Base-by-base conservation (phyloP, 2,329 filamentous ascomycete genomes). In the Curvularia verruculosa region DNA sequence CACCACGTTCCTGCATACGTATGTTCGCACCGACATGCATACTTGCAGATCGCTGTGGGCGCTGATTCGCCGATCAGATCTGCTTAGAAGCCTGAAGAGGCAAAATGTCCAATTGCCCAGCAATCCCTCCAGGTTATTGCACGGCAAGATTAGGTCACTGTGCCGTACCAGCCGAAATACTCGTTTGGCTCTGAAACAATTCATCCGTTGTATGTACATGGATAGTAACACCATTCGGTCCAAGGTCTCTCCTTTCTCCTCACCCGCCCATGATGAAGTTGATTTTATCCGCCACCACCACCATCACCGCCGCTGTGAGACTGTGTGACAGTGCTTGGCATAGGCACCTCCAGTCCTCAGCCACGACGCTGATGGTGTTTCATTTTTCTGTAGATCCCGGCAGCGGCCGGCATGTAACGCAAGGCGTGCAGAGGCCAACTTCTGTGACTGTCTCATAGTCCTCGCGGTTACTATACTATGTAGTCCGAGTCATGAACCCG, bases 1-100 rank as follows among this genome's bases (percentile, higher is more conserved):
- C 44, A 26, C 54, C 49, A 57, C 29, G 49, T 57, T 53, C 50
- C 50, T 57, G 50, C 54, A 57, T 57, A 39, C 28, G 43, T 49
- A 10, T 26, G 15, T 52, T n/a, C 39, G 43, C 41, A 29, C 49
- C 54, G 54, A 40, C 31, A 10, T 34, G 19, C 40, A 15, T 41
- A 29, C 40, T 41, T 41, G 44, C 48, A 52, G 36, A 52, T 52
- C 54, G 1, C 18, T 36, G 5, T 23, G 49, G 29, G 18, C 18
- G 28, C 54, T 34, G 21, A 24, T 43, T 31, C 29, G 41, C 49
- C 31, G 13, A 15, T 18, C 41, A 15, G 36, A 18, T 52, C 40
- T 34, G 47, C 28, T n/a, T 21, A 23, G 13, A 19, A 9, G 31
- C 21, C 37, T 2, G 37, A 56, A 51, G 26, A 28, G 49, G 43